Evolutionary conservation across 768 basidiomycete genomes (phyloP).

Genomic region (Leccinum pellstonianum): DNA sequence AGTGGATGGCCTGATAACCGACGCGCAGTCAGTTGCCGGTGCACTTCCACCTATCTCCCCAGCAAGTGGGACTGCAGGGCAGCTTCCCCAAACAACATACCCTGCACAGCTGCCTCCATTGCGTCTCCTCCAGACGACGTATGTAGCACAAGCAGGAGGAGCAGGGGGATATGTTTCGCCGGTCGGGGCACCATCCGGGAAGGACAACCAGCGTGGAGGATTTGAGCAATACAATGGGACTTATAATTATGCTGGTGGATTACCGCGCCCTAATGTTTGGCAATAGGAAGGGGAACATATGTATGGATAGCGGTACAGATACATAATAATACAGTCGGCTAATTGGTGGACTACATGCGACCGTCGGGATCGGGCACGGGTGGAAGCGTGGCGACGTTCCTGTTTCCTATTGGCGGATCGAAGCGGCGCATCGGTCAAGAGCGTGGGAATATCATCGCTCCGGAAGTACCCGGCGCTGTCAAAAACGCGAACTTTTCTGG

Average conservation of each 20-base stretch:
- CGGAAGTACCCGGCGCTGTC: conserved; percentile 35
- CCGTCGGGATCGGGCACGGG: not conserved
- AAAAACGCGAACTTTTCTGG: conserved; percentile 49
- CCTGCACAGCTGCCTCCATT: conserved; percentile 29
- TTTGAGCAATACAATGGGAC: conserved; percentile 28
- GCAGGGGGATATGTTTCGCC: conserved; percentile 26
- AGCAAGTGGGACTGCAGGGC: conserved; percentile 12
- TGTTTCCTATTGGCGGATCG: conserved; percentile 14
- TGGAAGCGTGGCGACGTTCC: not conserved
- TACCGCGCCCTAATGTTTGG: conserved; percentile 27
- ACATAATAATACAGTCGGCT: conserved; percentile 11
- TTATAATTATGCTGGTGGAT: conserved; percentile 26
- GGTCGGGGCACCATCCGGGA: conserved; percentile 8
- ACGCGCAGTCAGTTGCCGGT: conserved; percentile 9
- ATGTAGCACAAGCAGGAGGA: conserved; percentile 16
- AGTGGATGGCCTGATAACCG: conserved; percentile 25
- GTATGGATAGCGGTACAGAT: conserved; percentile 18
- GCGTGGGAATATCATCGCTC: conserved; percentile 29
- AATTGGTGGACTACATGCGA: conserved; percentile 1
- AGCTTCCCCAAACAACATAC: conserved; percentile 20
- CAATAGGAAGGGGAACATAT: conserved; percentile 17
- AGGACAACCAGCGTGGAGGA: conserved; percentile 21
- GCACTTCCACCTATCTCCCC: conserved; percentile 30
- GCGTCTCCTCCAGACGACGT: conserved; percentile 24
- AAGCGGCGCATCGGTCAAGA: conserved; percentile 21